Evolutionary conservation across 345 rosid genomes (phyloP), one percentile per base, ranked within the genome.

Genomic region (Turritis glabra): DNA sequence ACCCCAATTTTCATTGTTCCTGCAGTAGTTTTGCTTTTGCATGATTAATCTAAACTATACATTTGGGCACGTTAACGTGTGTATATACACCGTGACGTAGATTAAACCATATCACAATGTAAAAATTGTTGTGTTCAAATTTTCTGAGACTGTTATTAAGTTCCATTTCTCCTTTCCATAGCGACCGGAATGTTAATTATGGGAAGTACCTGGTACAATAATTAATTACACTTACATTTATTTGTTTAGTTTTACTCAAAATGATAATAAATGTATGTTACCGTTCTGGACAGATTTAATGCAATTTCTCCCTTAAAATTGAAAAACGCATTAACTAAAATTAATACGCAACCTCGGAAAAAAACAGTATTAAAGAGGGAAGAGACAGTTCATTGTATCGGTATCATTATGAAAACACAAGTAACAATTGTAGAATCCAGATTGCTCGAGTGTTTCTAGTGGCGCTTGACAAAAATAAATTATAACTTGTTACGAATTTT

Each of bases 221-320:
- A 9, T 53, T 33, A 76, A 69, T 25, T 30, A 60, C 30, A 30
- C 55, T 33, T 54, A 13, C 32, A 35, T 51, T 68, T 40, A 51
- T 21, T 53, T 30, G 13, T 30, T 46, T 55, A 13, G 26, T 26
- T 70, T 63, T 44, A 13, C 25, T 35, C 26, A 7, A 64, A 64
- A 63, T 63, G 54, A 63, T 53, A 55, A 63, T 69, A 63, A 77
- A 70, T 77, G 72, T 55, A 46, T 70, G 72, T 70, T 70, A 70
- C 76, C 80, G 80, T 70, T 77, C 37, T 10, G 23, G 43, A 37
- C 51, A 54, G 4, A 55, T 63, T 77, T 26, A 70, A 77, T 77
- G 76, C 46, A 69, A 18, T 1, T 17, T 32, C 35, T 33, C 5
- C 67, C 72, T 77, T 76, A 72, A 21, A 55, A 37, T 11, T 29